Evolutionary conservation across 306 rosid species (phyloP), one percentile per base, ranked within the genome.

Genomic region (Ammopiptanthus mongolicus): DNA sequence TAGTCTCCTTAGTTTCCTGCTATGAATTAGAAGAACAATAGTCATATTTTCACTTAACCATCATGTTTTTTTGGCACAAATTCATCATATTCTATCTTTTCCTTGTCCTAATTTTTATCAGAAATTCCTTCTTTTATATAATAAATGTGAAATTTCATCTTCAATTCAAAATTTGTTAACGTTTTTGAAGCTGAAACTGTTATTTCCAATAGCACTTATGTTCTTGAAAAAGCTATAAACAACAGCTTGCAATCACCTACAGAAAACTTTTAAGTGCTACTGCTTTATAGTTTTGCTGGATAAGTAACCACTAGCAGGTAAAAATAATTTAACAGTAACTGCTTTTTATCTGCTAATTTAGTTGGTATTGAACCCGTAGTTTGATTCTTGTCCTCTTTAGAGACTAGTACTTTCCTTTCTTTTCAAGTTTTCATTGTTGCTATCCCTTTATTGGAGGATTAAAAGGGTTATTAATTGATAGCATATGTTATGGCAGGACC

Each of bases 401-500:
- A 31, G 14, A 52, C 23, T 57, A 31, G 51, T 50, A 50, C 19
- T 79, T 77, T 6, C 25, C 34, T 34, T 65, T 57, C 15, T 1
- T 53, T 42, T 56, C 19, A 9, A 41, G 14, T 17, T n/a, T 33
- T 63, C 75, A 23, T 58, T 41, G 11, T 61, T 44, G 1, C 62
- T 19, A 31, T 34, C 13, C n/a, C 14, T 25, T 4, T 33, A 42
- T 1, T 47, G 18, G 62, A 56, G 52, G 23, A 44, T 57, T 46
- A 44, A 36, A 65, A 62, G 47, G 28, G 29, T 68, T 36, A 33
- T n/a, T 42, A 8, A 21, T 44, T 59, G 18, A 42, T 34, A 31
- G 28, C 13, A 63, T 29, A 69, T 67, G 34, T 74, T 31, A 74
- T 77, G 61, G 72, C 85, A 93, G 97, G 97, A 78, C 92, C 91